These are phyloP conservation scores for Phytophthora megakarya DNA, from an alignment of 352 stramenopile species.

Conservation along the genomic window DNA sequence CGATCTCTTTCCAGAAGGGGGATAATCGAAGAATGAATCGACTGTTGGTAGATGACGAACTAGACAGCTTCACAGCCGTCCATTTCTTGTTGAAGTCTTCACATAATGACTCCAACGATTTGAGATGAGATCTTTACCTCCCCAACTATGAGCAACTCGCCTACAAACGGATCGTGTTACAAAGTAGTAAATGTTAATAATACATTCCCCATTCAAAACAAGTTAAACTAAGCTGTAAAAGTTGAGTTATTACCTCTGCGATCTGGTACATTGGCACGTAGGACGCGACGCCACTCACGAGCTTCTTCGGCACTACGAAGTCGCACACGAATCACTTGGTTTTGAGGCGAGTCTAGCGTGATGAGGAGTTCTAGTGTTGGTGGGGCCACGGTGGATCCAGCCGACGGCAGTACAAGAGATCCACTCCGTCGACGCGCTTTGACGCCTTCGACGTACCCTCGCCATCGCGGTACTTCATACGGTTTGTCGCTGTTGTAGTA, in stretches of 20 bases:
- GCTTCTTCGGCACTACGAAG: slow-evolving; percentile 36
- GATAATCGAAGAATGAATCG: no score
- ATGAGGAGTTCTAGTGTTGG: slow-evolving; percentile 39
- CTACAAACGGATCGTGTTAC: no score
- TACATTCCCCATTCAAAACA: no score
- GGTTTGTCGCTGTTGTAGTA: slow-evolving; percentile 79
- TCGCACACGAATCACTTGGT: slow-evolving; percentile 35
- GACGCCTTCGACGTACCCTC: slow-evolving; percentile 64
- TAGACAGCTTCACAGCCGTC: no score
- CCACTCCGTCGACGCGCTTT: slow-evolving; percentile 35
- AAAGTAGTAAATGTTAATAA: no score
- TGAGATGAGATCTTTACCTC: no score
- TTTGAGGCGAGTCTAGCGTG: slow-evolving; percentile 35
- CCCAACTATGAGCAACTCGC: no score
- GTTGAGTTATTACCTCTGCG: slow-evolving; percentile 18
- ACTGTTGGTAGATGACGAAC: no score
- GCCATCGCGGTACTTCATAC: slow-evolving; percentile 68
- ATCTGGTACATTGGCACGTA: slow-evolving; percentile 28
- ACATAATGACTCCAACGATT: no score
- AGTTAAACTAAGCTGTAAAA: slow-evolving; percentile 21
- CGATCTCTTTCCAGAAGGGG: no score
- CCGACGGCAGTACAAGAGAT: slow-evolving; percentile 13
- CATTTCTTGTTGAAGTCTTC: no score
- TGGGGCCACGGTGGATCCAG: slow-evolving; percentile 17
- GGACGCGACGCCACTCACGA: slow-evolving; percentile 41